A percentile compares a stretch with the other conserved stretches of the same genome.
phyloP scores from a whole-genome alignment of 164 flowering plant genomes.

The Aristolochia contorta region DNA sequence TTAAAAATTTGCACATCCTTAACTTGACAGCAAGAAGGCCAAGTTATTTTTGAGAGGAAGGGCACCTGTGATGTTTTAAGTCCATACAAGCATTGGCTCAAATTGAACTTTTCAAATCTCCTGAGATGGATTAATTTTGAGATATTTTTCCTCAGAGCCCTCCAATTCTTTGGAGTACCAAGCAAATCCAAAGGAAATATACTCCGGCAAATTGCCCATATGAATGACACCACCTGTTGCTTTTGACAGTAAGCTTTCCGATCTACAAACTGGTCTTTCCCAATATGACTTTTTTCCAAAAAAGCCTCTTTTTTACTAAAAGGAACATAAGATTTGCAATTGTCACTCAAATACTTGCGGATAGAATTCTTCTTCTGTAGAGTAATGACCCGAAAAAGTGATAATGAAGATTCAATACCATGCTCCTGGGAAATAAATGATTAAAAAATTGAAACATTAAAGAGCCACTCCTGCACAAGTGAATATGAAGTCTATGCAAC shows the following conservation, averaged over 20 bases:
- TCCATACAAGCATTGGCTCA: conserved; percentile 59
- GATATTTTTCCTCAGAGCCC: conserved; percentile 65
- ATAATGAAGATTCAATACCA: neutral
- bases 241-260: conserved; percentile 33
- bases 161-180: conserved; percentile 53
- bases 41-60: conserved; percentile 24
- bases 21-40: conserved; percentile 12
- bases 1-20: conserved; percentile 12
- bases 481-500: neutral
- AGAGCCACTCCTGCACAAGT: too few relatives aligned
- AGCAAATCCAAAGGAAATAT: conserved; percentile 66
- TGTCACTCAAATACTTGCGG: too few relatives aligned
- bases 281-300: neutral
- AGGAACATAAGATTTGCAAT: neutral
- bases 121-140: conserved; percentile 50
- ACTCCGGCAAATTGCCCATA: conserved; percentile 87
- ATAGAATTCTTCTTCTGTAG: neutral
- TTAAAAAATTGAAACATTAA: neutral
- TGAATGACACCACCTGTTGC: conserved; percentile 62
- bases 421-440: neutral
- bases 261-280: conserved; percentile 12
- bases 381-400: neutral
- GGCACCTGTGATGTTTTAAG: conserved; percentile 42
- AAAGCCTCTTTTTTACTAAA: neutral
- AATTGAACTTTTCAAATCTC: conserved; percentile 66